These are phyloP conservation scores for Parafenestella ontariensis DNA, from an alignment of 2,329 filamentous ascomycete species.

Conservation along the genomic window DNA sequence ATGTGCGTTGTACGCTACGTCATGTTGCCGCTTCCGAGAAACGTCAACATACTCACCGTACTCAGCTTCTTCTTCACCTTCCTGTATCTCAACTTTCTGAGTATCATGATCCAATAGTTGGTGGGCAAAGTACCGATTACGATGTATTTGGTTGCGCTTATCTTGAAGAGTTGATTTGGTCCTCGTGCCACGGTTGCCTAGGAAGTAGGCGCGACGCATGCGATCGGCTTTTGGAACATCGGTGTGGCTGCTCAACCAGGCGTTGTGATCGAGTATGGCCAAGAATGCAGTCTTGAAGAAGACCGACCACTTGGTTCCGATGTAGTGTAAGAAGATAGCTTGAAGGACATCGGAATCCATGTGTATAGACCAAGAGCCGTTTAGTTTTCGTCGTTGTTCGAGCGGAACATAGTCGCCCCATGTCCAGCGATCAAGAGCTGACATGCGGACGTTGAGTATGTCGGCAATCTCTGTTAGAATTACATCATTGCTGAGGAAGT, in stretches of 20 bases:
- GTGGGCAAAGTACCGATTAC: constrained; percentile 31
- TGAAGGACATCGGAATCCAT: constrained; percentile 43
- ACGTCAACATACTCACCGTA: constrained; percentile 15
- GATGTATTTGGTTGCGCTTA: constrained; percentile 26
- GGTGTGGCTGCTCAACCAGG: constrained; percentile 27
- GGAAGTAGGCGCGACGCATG: constrained; percentile 35
- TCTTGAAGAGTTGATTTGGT: constrained; percentile 18
- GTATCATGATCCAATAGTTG: constrained; percentile 33
- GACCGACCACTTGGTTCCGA: constrained; percentile 42
- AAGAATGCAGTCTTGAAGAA: constrained; percentile 37
- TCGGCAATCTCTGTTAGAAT: constrained; percentile 42
- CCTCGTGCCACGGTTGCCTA: constrained; percentile 16
- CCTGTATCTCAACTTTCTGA: constrained; percentile 30
- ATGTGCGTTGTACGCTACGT: not conserved
- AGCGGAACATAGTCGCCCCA: constrained; percentile 40
- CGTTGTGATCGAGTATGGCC: constrained; percentile 21
- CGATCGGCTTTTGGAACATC: constrained; percentile 25
- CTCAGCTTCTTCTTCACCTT: constrained; percentile 44
- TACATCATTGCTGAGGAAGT: constrained; percentile 41
- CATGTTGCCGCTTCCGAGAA: constrained; percentile 3
- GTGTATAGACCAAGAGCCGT: constrained; percentile 36
- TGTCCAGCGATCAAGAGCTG: constrained; percentile 34
- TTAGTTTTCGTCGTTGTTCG: constrained; percentile 39
- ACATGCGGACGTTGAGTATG: constrained; percentile 42
- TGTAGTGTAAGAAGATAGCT: constrained; percentile 43